Evolutionary conservation across 2,329 filamentous ascomycete species (phyloP).

Genomic region (Aspergillus arachidicola): DNA sequence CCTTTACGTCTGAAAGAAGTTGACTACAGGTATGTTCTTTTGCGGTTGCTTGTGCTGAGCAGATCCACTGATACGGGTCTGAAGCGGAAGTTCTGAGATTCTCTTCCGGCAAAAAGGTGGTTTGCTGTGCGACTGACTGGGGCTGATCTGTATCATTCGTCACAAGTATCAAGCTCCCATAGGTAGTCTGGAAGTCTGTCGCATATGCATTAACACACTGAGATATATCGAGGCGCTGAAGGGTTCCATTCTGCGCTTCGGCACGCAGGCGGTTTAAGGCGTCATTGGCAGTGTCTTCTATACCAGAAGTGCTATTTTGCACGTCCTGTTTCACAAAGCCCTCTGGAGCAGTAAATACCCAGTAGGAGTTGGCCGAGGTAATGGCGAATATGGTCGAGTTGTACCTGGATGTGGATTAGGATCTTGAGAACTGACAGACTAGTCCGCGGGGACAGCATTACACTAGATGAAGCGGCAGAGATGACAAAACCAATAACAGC

Average conservation of each 20-base stretch:
- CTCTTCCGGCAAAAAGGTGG: not conserved
- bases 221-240: constrained; percentile 7
- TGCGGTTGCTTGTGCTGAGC: not conserved
- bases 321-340: not conserved
- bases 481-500: constrained; percentile 2
- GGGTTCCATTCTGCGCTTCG: constrained; percentile 2
- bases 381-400: constrained; percentile 20
- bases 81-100: not conserved
- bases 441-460: not conserved
- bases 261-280: not conserved
- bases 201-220: constrained; percentile 21
- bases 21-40: not conserved
- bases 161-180: constrained; percentile 17
- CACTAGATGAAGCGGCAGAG: constrained; percentile 8
- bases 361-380: constrained; percentile 23
- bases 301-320: not conserved
- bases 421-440: not conserved
- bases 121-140: not conserved
- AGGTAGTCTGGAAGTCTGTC: constrained; percentile 15
- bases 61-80: constrained; percentile 8
- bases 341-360: constrained; percentile 15
- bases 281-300: not conserved
- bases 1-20: not conserved
- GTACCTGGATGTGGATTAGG: constrained; percentile 17
- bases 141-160: not conserved